These are phyloP conservation scores for Trichosporon asahii DNA, from an alignment of 1,284 basidiomycete species.

Conservation along the genomic window DNA sequence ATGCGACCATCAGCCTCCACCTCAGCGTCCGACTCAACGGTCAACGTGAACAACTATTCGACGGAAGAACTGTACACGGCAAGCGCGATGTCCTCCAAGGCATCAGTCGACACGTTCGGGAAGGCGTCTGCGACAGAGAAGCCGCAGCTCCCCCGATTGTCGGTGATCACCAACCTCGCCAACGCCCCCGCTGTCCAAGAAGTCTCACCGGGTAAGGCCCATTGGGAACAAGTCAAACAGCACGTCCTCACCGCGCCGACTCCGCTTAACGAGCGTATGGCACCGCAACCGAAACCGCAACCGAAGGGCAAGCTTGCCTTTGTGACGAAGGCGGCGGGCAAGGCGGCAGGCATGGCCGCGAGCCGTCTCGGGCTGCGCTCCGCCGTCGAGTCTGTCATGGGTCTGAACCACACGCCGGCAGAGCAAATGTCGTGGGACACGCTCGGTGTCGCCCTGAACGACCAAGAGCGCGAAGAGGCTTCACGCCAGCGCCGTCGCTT, in stretches of 20 bases:
- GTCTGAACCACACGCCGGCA: conserved; percentile 33
- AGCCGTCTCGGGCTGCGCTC: conserved; percentile 39
- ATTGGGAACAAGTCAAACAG: conserved; percentile 46
- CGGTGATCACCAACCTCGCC: not conserved
- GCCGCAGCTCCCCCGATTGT: not conserved
- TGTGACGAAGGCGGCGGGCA: conserved; percentile 34
- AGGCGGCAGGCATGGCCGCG: conserved; percentile 29
- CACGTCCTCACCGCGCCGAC: conserved; percentile 39
- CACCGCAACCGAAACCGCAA: conserved; percentile 15
- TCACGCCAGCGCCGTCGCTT: conserved; percentile 42
- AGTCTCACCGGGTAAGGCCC: conserved; percentile 37
- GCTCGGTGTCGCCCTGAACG: conserved; percentile 26
- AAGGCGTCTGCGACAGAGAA: conserved; percentile 2
- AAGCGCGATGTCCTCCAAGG: not conserved
- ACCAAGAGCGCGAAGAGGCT: conserved; percentile 41
- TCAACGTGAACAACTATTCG: not conserved
- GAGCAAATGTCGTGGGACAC: conserved; percentile 19
- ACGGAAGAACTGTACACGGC: not conserved
- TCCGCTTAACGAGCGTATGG: conserved; percentile 30
- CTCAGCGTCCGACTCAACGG: not conserved
- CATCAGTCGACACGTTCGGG: conserved; percentile 1
- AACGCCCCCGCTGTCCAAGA: not conserved
- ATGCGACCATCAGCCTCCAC: not conserved
- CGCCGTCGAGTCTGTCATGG: conserved; percentile 42
- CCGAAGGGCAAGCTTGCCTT: conserved; percentile 26